Evolutionary conservation across 176 grass and related monocot species (phyloP).

Genomic region (Ampelocalamus luodianensis): DNA sequence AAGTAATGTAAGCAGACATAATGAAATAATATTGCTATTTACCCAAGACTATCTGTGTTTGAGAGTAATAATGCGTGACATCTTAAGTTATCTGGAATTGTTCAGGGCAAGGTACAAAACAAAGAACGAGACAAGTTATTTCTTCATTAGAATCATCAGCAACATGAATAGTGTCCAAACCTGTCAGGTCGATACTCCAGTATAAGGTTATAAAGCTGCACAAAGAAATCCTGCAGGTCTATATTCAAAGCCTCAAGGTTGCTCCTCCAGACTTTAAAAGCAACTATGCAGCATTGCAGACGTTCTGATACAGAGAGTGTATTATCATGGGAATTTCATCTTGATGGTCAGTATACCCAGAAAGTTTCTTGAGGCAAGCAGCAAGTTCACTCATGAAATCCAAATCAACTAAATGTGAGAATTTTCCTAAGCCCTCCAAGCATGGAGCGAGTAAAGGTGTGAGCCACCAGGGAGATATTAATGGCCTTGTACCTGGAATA

Average conservation of each 20-base stretch:
- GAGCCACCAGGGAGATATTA: slow-evolving; percentile 40
- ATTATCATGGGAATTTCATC: slow-evolving; percentile 43
- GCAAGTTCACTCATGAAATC: slow-evolving; percentile 96
- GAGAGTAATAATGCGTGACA: neutral
- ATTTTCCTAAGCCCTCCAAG: slow-evolving; percentile 89
- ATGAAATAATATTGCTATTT: neutral
- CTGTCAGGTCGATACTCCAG: slow-evolving; percentile 91
- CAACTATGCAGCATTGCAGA: slow-evolving; percentile 89
- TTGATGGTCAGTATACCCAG: slow-evolving; percentile 59
- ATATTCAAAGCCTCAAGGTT: slow-evolving; percentile 94
- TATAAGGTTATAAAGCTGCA: slow-evolving; percentile 89
- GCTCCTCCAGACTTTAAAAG: slow-evolving; percentile 87
- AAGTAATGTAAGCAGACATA: neutral
- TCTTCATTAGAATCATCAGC: neutral
- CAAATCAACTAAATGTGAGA: slow-evolving; percentile 94
- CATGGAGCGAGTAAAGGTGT: slow-evolving; percentile 78
- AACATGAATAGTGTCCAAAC: slow-evolving; percentile 38
- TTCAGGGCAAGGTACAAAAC: slow-evolving; percentile 4
- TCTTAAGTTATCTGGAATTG: neutral
- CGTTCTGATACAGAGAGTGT: slow-evolving; percentile 77
- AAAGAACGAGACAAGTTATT: neutral
- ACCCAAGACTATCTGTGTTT: neutral
- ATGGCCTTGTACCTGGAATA: slow-evolving; percentile 56
- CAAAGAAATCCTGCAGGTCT: slow-evolving; percentile 89
- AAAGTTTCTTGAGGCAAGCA: slow-evolving; percentile 81